Evolutionary conservation across 1,284 basidiomycete genomes (phyloP), one percentile per base, ranked within the genome.

Genomic region (Cryptococcus deneoformans): DNA sequence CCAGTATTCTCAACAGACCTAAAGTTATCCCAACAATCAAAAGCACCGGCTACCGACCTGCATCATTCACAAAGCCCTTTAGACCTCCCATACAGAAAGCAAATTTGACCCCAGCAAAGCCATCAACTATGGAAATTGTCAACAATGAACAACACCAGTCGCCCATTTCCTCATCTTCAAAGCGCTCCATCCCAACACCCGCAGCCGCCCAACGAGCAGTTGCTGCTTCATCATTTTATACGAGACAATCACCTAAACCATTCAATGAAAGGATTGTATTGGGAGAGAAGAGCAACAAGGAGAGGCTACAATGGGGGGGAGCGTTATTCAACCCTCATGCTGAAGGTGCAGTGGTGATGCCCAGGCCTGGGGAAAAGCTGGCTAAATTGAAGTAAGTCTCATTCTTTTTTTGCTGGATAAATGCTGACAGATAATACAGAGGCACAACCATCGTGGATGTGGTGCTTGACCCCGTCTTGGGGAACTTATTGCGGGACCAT

Each of bases 401-500:
- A 5, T 5, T 5, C 29, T 29, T 29, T 29, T 29, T 29, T 12
- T 12, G 14, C 40, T 10, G 10, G 11, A 29, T 16, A 8, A 44
- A 6, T 43, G 14, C 43, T 47, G 9, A 39, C 16, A 8, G 29
- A 37, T 47, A 45, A 53, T 43, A 48, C 14, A 79, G 76, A 43
- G 54, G 55, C 0, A 61, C 68, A 1, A 68, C 70, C 0, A 73
- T 92, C 20, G 83, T 93, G 11, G 87, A 91, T 53, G 93, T 99
- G 9, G 94, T 99, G 1, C 75, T 99, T n/a, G 94, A 99, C 72
- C 95, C 95, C 0, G 78, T 88, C n/a, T 76, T 99, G 14, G 80
- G 85, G 1, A 82, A 84, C 50, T 83, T 85, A 54, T 83, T 99
- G 75, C 83, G 95, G 47, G 86, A 89, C 2, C 96, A 99, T 79